phyloP scores from a whole-genome alignment of 164 flowering plant genomes.

The Dillenia suffruticosa region DNA sequence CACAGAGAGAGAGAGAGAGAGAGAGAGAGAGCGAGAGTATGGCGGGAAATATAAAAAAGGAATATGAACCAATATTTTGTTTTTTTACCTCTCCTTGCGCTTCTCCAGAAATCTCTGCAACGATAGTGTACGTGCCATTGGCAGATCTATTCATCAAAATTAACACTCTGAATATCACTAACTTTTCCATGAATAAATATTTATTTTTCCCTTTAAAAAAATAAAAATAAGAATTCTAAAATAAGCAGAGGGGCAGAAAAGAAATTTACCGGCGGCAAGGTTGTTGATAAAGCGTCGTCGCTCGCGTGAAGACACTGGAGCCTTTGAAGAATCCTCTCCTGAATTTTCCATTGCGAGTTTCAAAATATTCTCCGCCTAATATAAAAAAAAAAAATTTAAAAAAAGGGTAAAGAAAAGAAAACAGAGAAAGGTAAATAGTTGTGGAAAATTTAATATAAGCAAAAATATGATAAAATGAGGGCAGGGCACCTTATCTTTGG shows the following conservation, averaged over 20 bases:
- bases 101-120: conserved; percentile 40
- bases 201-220: neutral
- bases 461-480: neutral
- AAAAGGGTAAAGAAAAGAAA: neutral
- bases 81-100: conserved; percentile 56
- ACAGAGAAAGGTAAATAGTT: neutral
- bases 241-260: neutral
- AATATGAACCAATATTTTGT: no score
- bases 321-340: conserved; percentile 12
- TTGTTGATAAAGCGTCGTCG: conserved; percentile 29
- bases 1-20: no score
- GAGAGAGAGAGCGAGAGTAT: no score
- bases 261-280: conserved; percentile 37
- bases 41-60: no score
- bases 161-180: neutral
- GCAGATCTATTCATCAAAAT: conserved; percentile 30
- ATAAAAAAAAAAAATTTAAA: neutral
- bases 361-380: conserved; percentile 51
- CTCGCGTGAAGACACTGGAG: conserved; percentile 8
- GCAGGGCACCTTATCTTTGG: conserved; percentile 29
- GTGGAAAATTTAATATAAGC: neutral
- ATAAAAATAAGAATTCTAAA: neutral
- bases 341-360: conserved; percentile 32
- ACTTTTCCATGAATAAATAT: neutral
- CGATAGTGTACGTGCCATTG: conserved; percentile 29